Evolutionary conservation across 495 filamentous ascomycete genomes (phyloP), one percentile per base, ranked within the genome.

Genomic region (Aspergillus sclerotioniger): DNA sequence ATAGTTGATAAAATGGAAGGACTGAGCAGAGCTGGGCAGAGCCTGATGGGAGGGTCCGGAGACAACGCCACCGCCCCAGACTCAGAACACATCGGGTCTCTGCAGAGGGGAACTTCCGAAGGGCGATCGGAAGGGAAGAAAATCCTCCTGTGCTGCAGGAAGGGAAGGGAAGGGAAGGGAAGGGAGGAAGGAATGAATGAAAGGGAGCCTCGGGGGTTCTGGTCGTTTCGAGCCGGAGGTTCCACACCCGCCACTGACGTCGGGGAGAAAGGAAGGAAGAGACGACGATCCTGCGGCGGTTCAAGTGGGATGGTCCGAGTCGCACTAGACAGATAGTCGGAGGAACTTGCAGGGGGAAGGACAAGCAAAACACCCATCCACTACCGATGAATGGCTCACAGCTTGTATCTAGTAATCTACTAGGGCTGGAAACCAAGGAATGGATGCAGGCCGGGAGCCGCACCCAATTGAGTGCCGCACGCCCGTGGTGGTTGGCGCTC

Each of bases 401-500:
- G 32, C 15, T 12, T 39, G 15, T 8, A 8, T 13, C 35, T 8
- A 39, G n/a, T n/a, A n/a, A n/a, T n/a, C 35, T 33, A 33, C 19
- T 47, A 47, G 16, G 17, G 17, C 17, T 47, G 37, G 20, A 8
- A 54, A 46, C 39, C 35, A 13, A 52, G 37, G 33, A 51, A 51
- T n/a, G n/a, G n/a, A 35, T 28, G 44, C 28, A 53, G 19, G 49
- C 41, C 41, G 62, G 53, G 63, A 65, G 63, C 63, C 63, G 63
- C 63, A 65, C 57, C 63, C 63, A 65, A 62, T 65, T 65, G 60
- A 29, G 53, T 56, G 53, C 62, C 57, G 53, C 60, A 41, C 57
- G 59, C 53, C 57, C 25, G 54, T 44, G 47, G 39, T 57, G 56
- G 59, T 56, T 61, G 61, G 57, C 54, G 52, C 33, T 45, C 28